Evolutionary conservation across 495 filamentous ascomycete genomes (phyloP).

Genomic region (Staphylotrichum longicolle): DNA sequence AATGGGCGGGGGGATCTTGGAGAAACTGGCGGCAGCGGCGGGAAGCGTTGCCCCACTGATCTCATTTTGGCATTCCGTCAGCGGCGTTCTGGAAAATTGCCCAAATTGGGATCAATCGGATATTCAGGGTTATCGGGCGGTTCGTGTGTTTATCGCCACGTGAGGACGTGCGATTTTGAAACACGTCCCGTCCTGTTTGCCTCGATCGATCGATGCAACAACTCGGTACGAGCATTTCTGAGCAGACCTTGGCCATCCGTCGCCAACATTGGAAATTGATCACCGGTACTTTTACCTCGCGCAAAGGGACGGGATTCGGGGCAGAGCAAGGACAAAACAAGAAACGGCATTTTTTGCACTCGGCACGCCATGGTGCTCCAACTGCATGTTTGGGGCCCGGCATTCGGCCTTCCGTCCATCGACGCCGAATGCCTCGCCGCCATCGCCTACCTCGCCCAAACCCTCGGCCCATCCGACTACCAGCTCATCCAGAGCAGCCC

Average conservation of each 20-base stretch:
- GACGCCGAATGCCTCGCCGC: slow-evolving; percentile 83
- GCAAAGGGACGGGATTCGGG: too few relatives aligned
- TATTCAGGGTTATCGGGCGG: not conserved
- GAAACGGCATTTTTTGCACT: not conserved
- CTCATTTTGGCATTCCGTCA: slow-evolving; percentile 10
- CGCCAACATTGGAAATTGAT: not conserved
- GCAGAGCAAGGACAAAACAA: too few relatives aligned
- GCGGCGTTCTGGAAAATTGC: slow-evolving; percentile 17
- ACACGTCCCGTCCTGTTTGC: not conserved
- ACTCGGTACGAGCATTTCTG: not conserved
- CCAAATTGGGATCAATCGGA: not conserved
- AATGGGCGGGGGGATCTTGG: not conserved
- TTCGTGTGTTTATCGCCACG: slow-evolving; percentile 20
- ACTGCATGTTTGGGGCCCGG: slow-evolving; percentile 90
- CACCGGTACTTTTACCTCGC: too few relatives aligned
- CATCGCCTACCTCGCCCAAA: slow-evolving; percentile 65
- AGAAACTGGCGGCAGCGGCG: slow-evolving; percentile 1
- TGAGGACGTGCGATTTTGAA: slow-evolving; percentile 16
- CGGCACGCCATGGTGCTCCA: slow-evolving; percentile 50
- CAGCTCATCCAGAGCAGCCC: slow-evolving; percentile 71
- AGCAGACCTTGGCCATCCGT: not conserved
- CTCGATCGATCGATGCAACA: not conserved
- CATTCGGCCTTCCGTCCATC: slow-evolving; percentile 81
- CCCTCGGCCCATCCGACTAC: slow-evolving; percentile 63
- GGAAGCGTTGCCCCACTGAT: slow-evolving; percentile 3